A percentile compares a stretch with the other conserved stretches of the same genome.
phyloP scores from a whole-genome alignment of 2,329 filamentous ascomycete genomes.

The Xylaria hypoxylon region DNA sequence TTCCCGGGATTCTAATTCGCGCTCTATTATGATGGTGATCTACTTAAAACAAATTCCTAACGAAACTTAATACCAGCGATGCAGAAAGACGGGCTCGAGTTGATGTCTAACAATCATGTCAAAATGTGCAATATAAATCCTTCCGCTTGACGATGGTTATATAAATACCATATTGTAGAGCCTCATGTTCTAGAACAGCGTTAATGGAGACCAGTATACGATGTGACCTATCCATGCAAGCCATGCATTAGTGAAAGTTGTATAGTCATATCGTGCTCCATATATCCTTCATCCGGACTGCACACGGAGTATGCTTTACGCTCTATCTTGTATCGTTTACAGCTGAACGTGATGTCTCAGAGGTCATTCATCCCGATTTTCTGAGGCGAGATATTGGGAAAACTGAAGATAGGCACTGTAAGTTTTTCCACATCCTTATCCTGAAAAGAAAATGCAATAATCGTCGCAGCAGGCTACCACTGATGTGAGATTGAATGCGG shows the following conservation, averaged over 20 bases:
- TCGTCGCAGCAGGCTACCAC: too few relatives aligned
- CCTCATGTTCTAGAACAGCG: constrained; percentile 27
- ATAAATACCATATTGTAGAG: constrained; percentile 21
- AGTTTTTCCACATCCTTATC: not conserved
- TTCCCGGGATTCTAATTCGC: not conserved
- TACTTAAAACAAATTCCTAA: not conserved
- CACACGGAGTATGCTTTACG: not conserved
- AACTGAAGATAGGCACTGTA: not conserved
- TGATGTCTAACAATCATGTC: not conserved
- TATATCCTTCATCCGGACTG: constrained; percentile 10
- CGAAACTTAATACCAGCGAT: not conserved
- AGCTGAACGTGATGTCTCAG: not conserved
- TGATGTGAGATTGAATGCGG: not conserved
- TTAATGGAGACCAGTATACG: constrained; percentile 13
- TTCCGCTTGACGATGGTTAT: constrained; percentile 9
- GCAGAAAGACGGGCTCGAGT: not conserved
- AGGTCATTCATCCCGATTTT: not conserved
- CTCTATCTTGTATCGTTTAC: not conserved
- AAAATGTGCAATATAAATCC: not conserved
- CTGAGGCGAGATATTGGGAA: not conserved
- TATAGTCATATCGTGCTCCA: not conserved
- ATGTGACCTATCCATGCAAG: constrained; percentile 22
- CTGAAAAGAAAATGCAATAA: not conserved
- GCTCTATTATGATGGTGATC: not conserved
- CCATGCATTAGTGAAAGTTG: constrained; percentile 12